Evolutionary conservation across 148 eudicot species (phyloP).

Genomic region (Fagopyrum homotropicum): DNA sequence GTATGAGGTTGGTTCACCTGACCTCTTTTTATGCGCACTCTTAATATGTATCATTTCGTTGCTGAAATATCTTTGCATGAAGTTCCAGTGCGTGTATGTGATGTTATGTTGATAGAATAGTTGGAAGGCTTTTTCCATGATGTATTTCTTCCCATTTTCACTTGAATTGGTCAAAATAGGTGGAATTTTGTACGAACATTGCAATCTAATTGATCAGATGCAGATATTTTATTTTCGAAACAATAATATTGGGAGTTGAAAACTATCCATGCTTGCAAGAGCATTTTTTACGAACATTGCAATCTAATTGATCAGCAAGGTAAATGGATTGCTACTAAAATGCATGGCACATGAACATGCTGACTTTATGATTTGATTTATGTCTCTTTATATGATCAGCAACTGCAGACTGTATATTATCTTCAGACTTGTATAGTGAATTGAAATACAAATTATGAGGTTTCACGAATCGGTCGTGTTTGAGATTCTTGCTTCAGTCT

Average conservation of each 20-base stretch:
- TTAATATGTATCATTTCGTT: neutral
- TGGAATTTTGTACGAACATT: too few relatives aligned
- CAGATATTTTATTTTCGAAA: too few relatives aligned
- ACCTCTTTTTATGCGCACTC: neutral
- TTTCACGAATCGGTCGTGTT: too few relatives aligned
- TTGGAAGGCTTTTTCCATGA: neutral
- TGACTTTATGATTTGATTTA: neutral
- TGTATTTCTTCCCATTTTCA: neutral
- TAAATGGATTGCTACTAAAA: too few relatives aligned
- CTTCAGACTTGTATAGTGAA: too few relatives aligned
- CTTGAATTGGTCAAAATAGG: too few relatives aligned
- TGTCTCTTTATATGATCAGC: neutral
- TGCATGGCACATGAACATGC: neutral
- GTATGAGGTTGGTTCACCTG: conserved; percentile 45
- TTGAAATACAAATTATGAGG: too few relatives aligned
- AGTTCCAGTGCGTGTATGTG: neutral
- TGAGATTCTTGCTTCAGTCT: too few relatives aligned
- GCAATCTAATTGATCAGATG: too few relatives aligned
- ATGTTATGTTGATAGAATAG: neutral
- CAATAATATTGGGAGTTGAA: too few relatives aligned
- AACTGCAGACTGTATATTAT: neutral
- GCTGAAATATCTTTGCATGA: neutral
- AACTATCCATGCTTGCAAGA: neutral
- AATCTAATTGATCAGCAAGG: too few relatives aligned
- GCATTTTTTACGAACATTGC: neutral